These are phyloP conservation scores for Phyllosticta citriasiana DNA, from an alignment of 2,329 filamentous ascomycete genomes.

Conservation along the genomic window DNA sequence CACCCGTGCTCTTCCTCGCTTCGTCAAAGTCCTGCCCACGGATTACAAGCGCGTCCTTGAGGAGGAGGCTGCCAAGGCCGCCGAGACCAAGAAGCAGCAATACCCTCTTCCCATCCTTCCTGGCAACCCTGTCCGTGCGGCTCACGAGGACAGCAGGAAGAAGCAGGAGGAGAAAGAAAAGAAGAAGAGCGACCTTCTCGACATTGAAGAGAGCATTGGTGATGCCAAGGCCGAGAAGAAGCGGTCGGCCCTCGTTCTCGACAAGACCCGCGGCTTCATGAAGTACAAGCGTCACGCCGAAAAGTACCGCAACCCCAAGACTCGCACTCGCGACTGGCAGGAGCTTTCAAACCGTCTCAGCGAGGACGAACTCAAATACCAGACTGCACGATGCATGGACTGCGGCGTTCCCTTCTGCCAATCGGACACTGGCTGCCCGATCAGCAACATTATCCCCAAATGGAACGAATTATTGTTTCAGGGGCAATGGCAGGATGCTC, in stretches of 20 bases:
- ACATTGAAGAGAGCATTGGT: slow-evolving; percentile 85
- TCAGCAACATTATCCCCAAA: slow-evolving; percentile 95
- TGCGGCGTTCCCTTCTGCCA: slow-evolving; percentile 98
- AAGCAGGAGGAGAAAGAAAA: slow-evolving; percentile 51
- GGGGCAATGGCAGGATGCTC: slow-evolving; percentile 76
- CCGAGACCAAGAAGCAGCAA: slow-evolving; percentile 72
- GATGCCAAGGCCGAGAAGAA: slow-evolving; percentile 81
- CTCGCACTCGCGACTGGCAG: slow-evolving; percentile 83
- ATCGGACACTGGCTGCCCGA: slow-evolving; percentile 89
- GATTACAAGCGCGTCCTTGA: slow-evolving; percentile 91
- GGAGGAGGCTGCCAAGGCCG: slow-evolving; percentile 78
- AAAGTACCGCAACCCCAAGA: slow-evolving; percentile 81
- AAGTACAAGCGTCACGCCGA: slow-evolving; percentile 87
- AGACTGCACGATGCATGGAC: slow-evolving; percentile 96
- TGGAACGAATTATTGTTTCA: slow-evolving; percentile 78
- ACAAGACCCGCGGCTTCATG: slow-evolving; percentile 97
- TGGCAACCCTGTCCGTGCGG: slow-evolving; percentile 48
- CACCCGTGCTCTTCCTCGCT: slow-evolving; percentile 77
- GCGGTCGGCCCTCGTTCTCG: slow-evolving; percentile 81
- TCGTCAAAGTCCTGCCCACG: slow-evolving; percentile 85
- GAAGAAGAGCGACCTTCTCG: slow-evolving; percentile 58
- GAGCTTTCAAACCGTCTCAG: slow-evolving; percentile 80
- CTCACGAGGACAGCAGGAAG: slow-evolving; percentile 45
- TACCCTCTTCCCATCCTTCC: slow-evolving; percentile 71
- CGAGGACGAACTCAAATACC: slow-evolving; percentile 93